Conservation (phyloP, 805 yeast genomes). For the Wilhelminamyces savonicus region DNA sequence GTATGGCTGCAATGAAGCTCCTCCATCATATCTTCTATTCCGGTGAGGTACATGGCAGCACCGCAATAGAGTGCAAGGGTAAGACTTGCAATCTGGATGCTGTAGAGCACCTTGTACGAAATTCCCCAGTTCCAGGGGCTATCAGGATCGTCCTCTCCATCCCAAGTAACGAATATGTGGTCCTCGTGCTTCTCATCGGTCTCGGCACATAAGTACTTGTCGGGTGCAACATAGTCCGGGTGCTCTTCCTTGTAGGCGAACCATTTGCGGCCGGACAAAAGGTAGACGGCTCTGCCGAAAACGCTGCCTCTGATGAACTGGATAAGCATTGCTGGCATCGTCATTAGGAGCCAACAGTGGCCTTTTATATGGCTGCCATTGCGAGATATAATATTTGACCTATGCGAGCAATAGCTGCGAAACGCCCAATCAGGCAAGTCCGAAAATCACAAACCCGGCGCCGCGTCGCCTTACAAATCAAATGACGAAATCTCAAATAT, state of each 20-base stretch:
- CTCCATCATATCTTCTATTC: constrained; percentile 35
- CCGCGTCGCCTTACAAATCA: too few relatives aligned
- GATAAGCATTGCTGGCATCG: too few relatives aligned
- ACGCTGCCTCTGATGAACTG: constrained; percentile 29
- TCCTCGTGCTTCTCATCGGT: neutral
- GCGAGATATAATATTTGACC: too few relatives aligned
- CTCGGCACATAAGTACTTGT: constrained; percentile 14
- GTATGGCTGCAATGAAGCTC: constrained; percentile 41
- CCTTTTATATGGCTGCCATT: too few relatives aligned
- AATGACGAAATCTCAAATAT: too few relatives aligned
- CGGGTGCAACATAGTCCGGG: constrained; percentile 23
- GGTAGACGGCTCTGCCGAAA: constrained; percentile 20
- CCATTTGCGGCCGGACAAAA: constrained; percentile 16
- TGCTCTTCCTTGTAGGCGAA: constrained; percentile 22
- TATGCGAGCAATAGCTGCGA: too few relatives aligned
- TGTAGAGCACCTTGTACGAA: constrained; percentile 29
- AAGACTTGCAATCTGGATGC: constrained; percentile 35
- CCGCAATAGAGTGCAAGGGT: constrained; percentile 51
- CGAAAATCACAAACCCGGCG: too few relatives aligned
- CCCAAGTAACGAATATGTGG: constrained; percentile 20
- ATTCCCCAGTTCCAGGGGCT: constrained; percentile 54
- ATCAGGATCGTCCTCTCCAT: constrained; percentile 45
- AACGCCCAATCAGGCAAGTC: too few relatives aligned
- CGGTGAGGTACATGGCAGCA: constrained; percentile 51
- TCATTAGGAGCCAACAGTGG: too few relatives aligned